Evolutionary conservation across 2,329 filamentous ascomycete genomes (phyloP).

Genomic region (Colletotrichum filicis): DNA sequence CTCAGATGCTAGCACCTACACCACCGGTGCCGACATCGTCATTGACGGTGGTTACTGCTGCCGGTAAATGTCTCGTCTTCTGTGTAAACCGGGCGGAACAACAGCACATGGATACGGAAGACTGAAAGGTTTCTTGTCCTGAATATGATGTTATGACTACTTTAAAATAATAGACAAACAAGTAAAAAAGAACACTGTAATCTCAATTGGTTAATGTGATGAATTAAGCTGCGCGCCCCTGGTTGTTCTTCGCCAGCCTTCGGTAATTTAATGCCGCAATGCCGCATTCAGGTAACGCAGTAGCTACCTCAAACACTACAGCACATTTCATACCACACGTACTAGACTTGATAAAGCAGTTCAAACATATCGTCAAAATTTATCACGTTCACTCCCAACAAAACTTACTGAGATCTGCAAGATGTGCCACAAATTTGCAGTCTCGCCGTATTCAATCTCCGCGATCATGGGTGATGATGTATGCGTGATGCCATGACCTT

Average conservation of each 20-base stretch:
- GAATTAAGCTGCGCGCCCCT: not conserved
- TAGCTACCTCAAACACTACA: no score
- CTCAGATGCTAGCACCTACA: constrained; percentile 80
- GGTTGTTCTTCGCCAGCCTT: no score
- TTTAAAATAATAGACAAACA: constrained; percentile 13
- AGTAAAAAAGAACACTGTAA: not conserved
- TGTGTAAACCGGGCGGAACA: constrained; percentile 3
- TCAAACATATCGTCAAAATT: no score
- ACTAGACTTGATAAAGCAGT: no score
- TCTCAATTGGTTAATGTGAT: not conserved
- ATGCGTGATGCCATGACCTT: not conserved
- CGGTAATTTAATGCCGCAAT: not conserved
- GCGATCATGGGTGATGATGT: not conserved
- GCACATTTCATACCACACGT: no score
- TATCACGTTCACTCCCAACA: no score
- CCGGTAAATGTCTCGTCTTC: constrained; percentile 46
- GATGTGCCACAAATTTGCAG: no score
- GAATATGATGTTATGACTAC: constrained; percentile 30
- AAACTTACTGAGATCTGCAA: no score
- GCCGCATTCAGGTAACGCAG: not conserved
- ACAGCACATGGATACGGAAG: constrained; percentile 10
- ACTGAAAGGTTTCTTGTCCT: not conserved
- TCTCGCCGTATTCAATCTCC: not conserved
- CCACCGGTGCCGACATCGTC: constrained; percentile 76
- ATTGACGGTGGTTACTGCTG: constrained; percentile 77